Evolutionary conservation across 306 rosid genomes (phyloP), one percentile per base, ranked within the genome.

Genomic region (Fragaria vesca): DNA sequence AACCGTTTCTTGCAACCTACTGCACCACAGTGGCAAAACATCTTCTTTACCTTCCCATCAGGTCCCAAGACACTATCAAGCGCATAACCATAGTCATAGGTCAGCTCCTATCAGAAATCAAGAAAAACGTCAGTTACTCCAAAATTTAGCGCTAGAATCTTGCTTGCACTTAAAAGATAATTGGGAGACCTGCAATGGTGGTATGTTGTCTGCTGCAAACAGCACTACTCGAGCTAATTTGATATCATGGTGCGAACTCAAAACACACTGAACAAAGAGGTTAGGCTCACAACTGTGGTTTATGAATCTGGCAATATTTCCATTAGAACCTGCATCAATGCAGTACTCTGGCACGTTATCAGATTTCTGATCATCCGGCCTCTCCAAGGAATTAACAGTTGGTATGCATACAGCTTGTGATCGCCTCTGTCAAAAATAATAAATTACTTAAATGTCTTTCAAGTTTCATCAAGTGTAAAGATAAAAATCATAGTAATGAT

Each of bases 261-360:
- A 81, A 61, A 96, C 97, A 84, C 98, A 96, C 78, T 96, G 99
- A 47, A 96, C 99, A 79, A 96, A 96, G 76, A 96, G 82, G 81
- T 96, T 96, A 45, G 99, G 99, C 74, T 90, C 97, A 71, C 99
- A 96, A 36, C 99, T 88, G 82, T 96, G 99, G 79, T 96, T 96
- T 61, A 96, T 93, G 62, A 93, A 96, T 74, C 99, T 81, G 38
- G 98, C 97, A 75, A 96, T 80, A 69, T 93, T 96, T 73, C 99
- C 99, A 9, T 85, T 85, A 24, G 88, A 81, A 60, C 96, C 96
- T 20, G 99, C 99, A 83, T 96, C 99, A 66, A 96, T 86, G 79
- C 98, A 91, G 77, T 83, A 93, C 84, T 96, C 99, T 2, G 99
- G 96, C 9, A 46, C 84, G 45, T 78, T 84, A 70, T 95, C 99